Conservation (phyloP, 106 monocot genomes). For the Acorus calamus region DNA sequence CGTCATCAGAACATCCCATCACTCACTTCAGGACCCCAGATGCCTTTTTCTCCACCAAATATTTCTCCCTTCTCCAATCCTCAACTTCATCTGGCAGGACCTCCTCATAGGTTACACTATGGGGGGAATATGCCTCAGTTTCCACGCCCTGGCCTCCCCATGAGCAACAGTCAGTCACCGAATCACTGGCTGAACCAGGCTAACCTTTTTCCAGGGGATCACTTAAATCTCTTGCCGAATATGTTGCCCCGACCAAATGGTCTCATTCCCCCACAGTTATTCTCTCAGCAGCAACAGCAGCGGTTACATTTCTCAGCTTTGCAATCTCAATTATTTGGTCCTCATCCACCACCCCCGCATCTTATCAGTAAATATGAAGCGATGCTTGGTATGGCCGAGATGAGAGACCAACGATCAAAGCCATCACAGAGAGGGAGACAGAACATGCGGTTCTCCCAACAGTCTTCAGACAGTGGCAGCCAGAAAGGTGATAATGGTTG, state of each 20-base stretch:
- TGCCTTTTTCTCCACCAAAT: conserved; percentile 12
- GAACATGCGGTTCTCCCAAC: conserved; percentile 25
- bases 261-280: conserved; percentile 19
- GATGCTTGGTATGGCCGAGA: conserved; percentile 17
- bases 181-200: conserved; percentile 27
- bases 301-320: conserved; percentile 28
- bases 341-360: conserved; percentile 10
- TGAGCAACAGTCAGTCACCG: conserved; percentile 3
- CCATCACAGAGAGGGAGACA: conserved; percentile 26
- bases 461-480: conserved; percentile 18
- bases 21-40: conserved; percentile 5
- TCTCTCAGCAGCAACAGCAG: conserved; percentile 33
- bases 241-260: conserved; percentile 34
- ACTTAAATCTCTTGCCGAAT: conserved; percentile 18
- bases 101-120: conserved; percentile 17
- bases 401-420: conserved; percentile 32
- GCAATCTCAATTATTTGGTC: conserved; percentile 25
- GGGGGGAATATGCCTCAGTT: conserved; percentile 29
- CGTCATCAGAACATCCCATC: conserved; percentile 7
- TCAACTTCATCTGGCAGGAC: conserved; percentile 27
- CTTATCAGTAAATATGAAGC: conserved; percentile 24
- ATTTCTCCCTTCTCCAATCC: conserved; percentile 16
- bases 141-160: conserved; percentile 7
- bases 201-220: conserved; percentile 22
- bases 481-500: conserved; percentile 21